These are phyloP conservation scores for Globisporangium apiculatum DNA, from an alignment of 352 stramenopile species.

Conservation along the genomic window DNA sequence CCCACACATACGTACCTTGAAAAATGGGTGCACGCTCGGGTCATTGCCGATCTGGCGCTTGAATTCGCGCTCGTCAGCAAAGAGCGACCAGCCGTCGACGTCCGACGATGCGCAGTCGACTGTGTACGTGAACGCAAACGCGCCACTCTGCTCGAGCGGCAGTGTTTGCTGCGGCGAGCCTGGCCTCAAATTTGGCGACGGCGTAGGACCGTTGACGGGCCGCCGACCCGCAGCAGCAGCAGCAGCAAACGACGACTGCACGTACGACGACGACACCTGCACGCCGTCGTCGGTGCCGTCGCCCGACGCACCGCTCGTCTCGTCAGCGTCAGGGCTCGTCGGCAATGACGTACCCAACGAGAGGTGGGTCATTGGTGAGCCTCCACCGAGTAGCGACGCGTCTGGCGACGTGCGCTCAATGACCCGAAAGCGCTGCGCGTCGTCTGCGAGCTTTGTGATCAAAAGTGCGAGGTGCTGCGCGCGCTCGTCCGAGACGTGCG, in stretches of 20 bases:
- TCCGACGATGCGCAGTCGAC: constrained; percentile 31
- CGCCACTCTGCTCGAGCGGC: constrained; percentile 44
- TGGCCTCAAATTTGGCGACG: constrained; percentile 35
- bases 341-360: background rate
- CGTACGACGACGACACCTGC: background rate
- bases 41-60: constrained; percentile 69
- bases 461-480: constrained; percentile 34
- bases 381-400: background rate
- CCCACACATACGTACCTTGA: constrained; percentile 33
- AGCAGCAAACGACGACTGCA: background rate
- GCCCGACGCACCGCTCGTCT: background rate
- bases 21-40: constrained; percentile 48
- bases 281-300: constrained; percentile 6
- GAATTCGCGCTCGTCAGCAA: constrained; percentile 68
- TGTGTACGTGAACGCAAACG: constrained; percentile 66
- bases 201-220: constrained; percentile 17
- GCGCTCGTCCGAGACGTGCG: constrained; percentile 44
- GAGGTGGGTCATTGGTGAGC: constrained; percentile 1
- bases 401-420: constrained; percentile 9
- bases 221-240: background rate
- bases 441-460: constrained; percentile 51
- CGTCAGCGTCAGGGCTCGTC: background rate
- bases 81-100: constrained; percentile 71
- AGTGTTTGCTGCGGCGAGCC: constrained; percentile 17
- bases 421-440: constrained; percentile 46